Evolutionary conservation across 495 filamentous ascomycete species (phyloP).

Genomic region (Daldinia decipiens): DNA sequence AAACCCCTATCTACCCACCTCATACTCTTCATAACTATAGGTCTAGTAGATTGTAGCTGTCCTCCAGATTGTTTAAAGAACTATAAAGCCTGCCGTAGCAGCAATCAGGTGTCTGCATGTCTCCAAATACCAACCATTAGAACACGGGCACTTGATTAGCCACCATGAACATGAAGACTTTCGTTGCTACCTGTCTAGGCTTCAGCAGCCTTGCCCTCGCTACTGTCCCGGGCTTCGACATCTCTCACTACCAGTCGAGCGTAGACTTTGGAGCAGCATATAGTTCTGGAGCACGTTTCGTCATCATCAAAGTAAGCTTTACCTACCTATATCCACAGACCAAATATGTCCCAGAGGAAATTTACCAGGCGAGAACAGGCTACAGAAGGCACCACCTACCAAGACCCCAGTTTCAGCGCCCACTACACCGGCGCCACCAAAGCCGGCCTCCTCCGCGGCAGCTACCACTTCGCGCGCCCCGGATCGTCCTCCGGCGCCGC

Average conservation of each 20-base stretch:
- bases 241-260: conserved; percentile 67
- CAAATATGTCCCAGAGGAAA: background rate
- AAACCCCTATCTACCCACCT: background rate
- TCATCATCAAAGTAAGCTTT: conserved; percentile 71
- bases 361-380: conserved; percentile 53
- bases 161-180: conserved; percentile 29
- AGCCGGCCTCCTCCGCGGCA: conserved; percentile 69
- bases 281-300: conserved; percentile 68
- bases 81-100: conserved; percentile 8
- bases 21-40: background rate
- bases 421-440: conserved; percentile 66
- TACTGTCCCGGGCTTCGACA: conserved; percentile 71
- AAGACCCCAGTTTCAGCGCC: conserved; percentile 61
- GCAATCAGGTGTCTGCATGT: background rate
- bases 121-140: background rate
- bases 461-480: conserved; percentile 72
- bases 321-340: background rate
- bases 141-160: background rate
- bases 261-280: conserved; percentile 69
- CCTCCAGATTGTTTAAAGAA: background rate
- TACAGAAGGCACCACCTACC: conserved; percentile 68
- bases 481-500: conserved; percentile 58
- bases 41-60: background rate
- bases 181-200: conserved; percentile 19
- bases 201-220: conserved; percentile 51